phyloP scores from a whole-genome alignment of 2,329 filamentous ascomycete genomes.

The Capronia epimyces region DNA sequence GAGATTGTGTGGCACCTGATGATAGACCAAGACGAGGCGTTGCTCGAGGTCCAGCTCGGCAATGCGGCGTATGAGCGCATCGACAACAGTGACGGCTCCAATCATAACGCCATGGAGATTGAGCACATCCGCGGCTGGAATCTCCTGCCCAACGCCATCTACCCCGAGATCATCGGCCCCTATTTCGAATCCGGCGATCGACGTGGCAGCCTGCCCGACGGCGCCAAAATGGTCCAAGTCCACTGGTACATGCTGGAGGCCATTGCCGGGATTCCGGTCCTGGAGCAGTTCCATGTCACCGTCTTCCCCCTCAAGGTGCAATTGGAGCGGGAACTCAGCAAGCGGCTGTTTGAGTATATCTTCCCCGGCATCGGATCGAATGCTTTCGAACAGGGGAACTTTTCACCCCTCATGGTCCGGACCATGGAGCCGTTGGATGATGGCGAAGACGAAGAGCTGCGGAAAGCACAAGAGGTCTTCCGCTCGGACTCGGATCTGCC shows the following conservation, averaged over 20 bases:
- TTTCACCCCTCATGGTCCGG: slow-evolving; percentile 50
- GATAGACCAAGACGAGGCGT: slow-evolving; percentile 74
- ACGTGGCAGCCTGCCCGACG: slow-evolving; percentile 13
- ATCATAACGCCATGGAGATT: slow-evolving; percentile 85
- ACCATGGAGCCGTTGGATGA: slow-evolving; percentile 48
- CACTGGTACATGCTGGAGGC: slow-evolving; percentile 99
- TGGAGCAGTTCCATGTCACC: slow-evolving; percentile 94
- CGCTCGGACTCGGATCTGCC: slow-evolving; percentile 18
- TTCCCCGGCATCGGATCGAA: slow-evolving; percentile 73
- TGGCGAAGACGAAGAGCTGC: slow-evolving; percentile 45
- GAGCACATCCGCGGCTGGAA: slow-evolving; percentile 85
- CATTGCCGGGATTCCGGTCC: slow-evolving; percentile 92
- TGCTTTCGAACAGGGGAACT: slow-evolving; percentile 45
- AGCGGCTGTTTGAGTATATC: slow-evolving; percentile 92
- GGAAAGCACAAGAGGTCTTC: slow-evolving; percentile 38
- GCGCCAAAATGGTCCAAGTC: slow-evolving; percentile 74
- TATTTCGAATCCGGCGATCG: slow-evolving; percentile 66
- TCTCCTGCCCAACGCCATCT: slow-evolving; percentile 80
- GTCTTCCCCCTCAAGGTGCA: slow-evolving; percentile 91
- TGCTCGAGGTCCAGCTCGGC: slow-evolving; percentile 88
- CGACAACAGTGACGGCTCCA: slow-evolving; percentile 94
- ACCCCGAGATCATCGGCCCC: slow-evolving; percentile 91
- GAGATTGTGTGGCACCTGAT: slow-evolving; percentile 98
- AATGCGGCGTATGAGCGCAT: slow-evolving; percentile 91
- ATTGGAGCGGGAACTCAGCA: slow-evolving; percentile 84